Base-by-base conservation (phyloP, 495 filamentous ascomycete genomes). In the Podospora conica region DNA sequence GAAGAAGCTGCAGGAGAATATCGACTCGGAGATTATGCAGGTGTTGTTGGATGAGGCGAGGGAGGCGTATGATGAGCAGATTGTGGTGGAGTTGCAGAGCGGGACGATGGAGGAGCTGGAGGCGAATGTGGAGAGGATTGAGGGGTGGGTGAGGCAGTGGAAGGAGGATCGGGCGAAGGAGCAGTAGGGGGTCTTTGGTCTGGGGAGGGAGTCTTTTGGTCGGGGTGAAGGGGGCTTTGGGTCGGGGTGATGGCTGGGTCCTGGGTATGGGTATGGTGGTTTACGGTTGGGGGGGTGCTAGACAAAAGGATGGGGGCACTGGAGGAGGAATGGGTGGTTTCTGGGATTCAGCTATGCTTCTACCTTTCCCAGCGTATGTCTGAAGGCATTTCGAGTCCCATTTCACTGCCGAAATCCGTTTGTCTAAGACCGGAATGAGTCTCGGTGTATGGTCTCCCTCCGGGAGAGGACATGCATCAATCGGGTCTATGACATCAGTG, bases 1-100 rank as follows among this genome's bases (percentile, higher is more conserved):
- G 77, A 78, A 83, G 64, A 99, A 99, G 75, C 78, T 99, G 25
- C 90, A 97, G 74, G 95, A 98, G 76, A 99, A 99, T 74, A 76
- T 99, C 48, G 96, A 98, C 78, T 88, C 91, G 28, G 96, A 99
- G 81, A 99, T 99, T 73, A 97, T 98, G 87, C 90, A 96, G 69
- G 90, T 97, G 62, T 80, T 99, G 28, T 77, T 96, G 9, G 89
- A 97, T 65, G 96, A 99, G 79, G 96, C 95, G 28, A 83, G 86
- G 57, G 92, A 96, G 62, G 83, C 89, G 57, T 99, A 92, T 71
- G 89, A 93, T 65, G 87, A 89, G 78, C 90, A 95, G 74, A 90
- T 94, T 65, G 88, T 98, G 29, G 91, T 99, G 6, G 94, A 97
- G 75, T 79, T 99, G 74, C 85, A 80, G 76, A 97, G 96, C 75